Evolutionary conservation across 805 yeast genomes (phyloP).

Genomic region (Komagataella pastoris): DNA sequence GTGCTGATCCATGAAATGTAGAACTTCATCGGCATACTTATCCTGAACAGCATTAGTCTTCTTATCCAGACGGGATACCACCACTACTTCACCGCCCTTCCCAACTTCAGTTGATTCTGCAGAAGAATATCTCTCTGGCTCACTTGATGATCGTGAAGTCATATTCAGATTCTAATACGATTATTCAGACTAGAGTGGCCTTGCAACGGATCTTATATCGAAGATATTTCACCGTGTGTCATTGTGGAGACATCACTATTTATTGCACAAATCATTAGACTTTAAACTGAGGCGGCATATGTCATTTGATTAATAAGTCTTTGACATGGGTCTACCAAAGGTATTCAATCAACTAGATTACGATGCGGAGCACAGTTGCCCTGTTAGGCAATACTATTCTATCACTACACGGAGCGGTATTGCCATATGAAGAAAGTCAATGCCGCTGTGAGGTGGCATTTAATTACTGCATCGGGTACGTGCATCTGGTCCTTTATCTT

Average conservation of each 20-base stretch:
- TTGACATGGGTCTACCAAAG: background rate
- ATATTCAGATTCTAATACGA: background rate
- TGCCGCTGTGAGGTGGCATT: background rate
- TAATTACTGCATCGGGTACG: background rate
- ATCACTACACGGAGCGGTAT: background rate
- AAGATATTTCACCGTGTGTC: background rate
- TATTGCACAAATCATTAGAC: background rate
- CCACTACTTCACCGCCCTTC: background rate
- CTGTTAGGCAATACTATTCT: background rate
- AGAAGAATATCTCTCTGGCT: background rate
- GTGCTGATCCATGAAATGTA: constrained; percentile 1
- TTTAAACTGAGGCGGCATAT: background rate
- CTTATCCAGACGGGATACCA: background rate
- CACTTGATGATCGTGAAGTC: background rate
- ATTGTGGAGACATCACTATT: background rate
- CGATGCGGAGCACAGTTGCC: background rate
- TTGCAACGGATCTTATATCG: background rate
- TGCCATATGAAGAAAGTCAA: background rate
- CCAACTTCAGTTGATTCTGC: background rate
- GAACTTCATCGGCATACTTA: constrained; percentile 2
- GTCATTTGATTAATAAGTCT: background rate
- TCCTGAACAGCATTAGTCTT: background rate
- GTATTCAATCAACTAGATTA: too few relatives aligned
- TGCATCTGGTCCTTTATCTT: background rate
- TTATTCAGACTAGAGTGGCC: background rate